phyloP scores from a whole-genome alignment of 2,329 filamentous ascomycete species.

The Neofusicoccum sp. region DNA sequence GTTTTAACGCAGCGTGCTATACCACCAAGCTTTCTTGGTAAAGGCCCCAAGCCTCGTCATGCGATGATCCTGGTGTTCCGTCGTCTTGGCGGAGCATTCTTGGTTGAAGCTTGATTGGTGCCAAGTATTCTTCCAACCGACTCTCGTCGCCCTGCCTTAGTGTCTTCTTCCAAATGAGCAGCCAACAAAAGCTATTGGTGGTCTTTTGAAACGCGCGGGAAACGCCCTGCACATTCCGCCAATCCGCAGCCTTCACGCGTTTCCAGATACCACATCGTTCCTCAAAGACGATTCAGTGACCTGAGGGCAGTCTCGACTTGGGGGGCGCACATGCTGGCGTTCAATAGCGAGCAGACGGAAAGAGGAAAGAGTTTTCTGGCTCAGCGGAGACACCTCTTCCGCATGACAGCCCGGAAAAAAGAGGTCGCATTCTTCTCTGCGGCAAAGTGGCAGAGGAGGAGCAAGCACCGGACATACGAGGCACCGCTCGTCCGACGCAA shows the following conservation, averaged over 20 bases:
- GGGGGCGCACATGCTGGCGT: neutral
- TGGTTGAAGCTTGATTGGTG: neutral
- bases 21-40: conserved; percentile 8
- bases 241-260: neutral
- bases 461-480: neutral
- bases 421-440: neutral
- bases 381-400: neutral
- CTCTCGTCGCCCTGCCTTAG: too few relatives aligned
- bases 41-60: neutral
- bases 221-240: neutral
- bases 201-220: neutral
- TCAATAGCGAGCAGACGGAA: neutral
- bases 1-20: neutral
- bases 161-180: neutral
- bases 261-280: neutral
- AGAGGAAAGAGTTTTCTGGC: neutral
- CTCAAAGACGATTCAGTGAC: neutral
- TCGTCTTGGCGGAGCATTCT: conserved; percentile 1
- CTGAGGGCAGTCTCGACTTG: neutral
- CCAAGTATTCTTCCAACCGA: neutral
- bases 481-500: neutral
- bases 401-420: neutral
- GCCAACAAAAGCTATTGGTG: neutral
- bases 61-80: neutral
- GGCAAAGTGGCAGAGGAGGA: neutral